Base-by-base conservation (phyloP, 208 protist genomes). In the Trypanosoma congolense region DNA sequence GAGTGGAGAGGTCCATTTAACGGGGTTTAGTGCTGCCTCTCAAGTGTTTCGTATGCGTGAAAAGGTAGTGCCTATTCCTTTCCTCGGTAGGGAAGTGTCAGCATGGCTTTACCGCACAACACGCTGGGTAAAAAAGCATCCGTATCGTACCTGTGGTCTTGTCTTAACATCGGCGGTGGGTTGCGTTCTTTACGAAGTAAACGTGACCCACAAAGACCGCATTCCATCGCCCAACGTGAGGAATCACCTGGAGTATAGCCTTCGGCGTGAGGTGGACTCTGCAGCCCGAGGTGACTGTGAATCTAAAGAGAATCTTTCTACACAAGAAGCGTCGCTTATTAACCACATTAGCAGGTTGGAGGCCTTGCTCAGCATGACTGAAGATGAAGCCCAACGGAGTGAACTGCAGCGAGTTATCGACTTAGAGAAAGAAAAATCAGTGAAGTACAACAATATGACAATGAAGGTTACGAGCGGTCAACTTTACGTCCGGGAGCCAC, bases 21-120 rank as follows among this genome's bases (percentile, higher is more conserved):
- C n/a, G n/a, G n/a, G n/a, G n/a, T n/a, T n/a, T n/a, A 46, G 18
- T 25, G 12, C 21, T 25, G 42, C 9, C 42, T 6, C 21, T 24
- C 6, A n/a, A n/a, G n/a, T 6, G 18, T n/a, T n/a, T 46, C 10
- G 21, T 19, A 92, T 92, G 85, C 71, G 70, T 44, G 85, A 92
- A 43, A 92, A 92, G 48, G 80, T 88, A 14, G 79, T 92, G 30
- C 80, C 85, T 1, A 84, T 92, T 49, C 85, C 85, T 3, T 89
- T 92, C 53, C 60, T 89, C 5, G 80, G 85, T 18, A 75, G 70
- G 24, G 80, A 89, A 43, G 78, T 89, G 10, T 92, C 85, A 2
- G 62, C 70, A 4, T 92, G 85, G 81, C 64, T 92, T 3, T 92
- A 92, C 56, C 77, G 85, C 44, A 89, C 80, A 18, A 83, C 76